Base-by-base conservation (phyloP, 441 rosid genomes). In the Gossypium gossypioides region DNA sequence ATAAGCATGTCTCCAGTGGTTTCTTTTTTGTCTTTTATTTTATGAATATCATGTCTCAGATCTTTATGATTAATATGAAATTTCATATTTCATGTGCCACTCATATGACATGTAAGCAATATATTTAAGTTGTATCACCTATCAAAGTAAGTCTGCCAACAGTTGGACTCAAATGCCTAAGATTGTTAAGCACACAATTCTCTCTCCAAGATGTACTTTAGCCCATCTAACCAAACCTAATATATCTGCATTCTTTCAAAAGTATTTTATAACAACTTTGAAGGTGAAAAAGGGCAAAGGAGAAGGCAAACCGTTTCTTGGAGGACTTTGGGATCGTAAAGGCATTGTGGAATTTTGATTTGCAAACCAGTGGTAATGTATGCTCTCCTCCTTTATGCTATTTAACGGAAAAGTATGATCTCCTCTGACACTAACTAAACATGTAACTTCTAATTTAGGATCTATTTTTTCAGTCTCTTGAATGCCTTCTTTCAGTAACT, bases 291-390 rank as follows among this genome's bases (percentile, higher is more conserved):
- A 22, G 15, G 24, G 52, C 6, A 16, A 52, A 72, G 52, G 27
- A 64, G 72, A 65, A 70, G 27, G 34, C 71, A 51, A 60, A 88
- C 86, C 86, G 76, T 83, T 68, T 56, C 68, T 75, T 52, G 22
- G 56, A 77, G 81, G 69, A 71, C 69, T 70, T 63, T 42, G 59
- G 6, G 76, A 27, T 69, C 68, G 62, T 25, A 69, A 80, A 71
- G 80, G 68, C 46, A 54, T 48, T 71, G 63, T 63, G 22, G 69
- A 52, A 75, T 68, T 72, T 61, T 74, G 74, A 66, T 74, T 69
- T 50, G 48, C 82, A 70, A 69, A 63, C 72, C 64, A 65, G 2
- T 65, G 68, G 54, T 66, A 66, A 60, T 54, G 74, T 40, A 4
- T 60, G 58, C 54, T 63, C 40, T 66, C 54, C 68, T 72, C 77